Conservation (phyloP, 257 asterid species). For the Solanum peruvianum region DNA sequence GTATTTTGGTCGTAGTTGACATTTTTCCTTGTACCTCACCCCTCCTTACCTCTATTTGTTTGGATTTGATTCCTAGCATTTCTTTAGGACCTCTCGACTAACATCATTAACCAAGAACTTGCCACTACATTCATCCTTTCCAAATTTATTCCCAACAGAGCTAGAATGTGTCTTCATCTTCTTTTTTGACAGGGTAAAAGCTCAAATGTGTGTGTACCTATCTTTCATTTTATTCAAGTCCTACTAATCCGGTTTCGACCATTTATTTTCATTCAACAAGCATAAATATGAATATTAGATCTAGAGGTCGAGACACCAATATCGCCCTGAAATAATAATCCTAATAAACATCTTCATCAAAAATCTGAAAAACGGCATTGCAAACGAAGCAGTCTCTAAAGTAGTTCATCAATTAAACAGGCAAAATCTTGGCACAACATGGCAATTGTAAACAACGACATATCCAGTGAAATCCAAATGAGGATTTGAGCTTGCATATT, state of each 20-base stretch:
- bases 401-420: not conserved
- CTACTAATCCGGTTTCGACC: not conserved
- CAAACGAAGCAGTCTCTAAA: not conserved
- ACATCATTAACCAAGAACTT: not conserved
- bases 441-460: not conserved
- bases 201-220: not conserved
- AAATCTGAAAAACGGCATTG: not conserved
- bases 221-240: not conserved
- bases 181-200: not conserved
- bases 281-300: not conserved
- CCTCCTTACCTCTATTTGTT: not conserved
- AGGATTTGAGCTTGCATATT: not conserved
- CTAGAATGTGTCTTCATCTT: not conserved
- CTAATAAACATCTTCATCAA: not conserved
- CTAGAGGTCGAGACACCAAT: not conserved
- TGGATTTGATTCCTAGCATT: not conserved
- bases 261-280: not conserved
- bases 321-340: not conserved
- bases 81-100: not conserved
- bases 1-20: not conserved
- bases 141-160: not conserved
- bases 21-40: not conserved
- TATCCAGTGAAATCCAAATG: not conserved
- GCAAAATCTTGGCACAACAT: not conserved
- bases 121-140: not conserved